Percentiles rank a stretch among this genome's conserved stretches.
Conservation (phyloP, 1,139 yeast species). For the Blastobotrys arbuscula region DNA sequence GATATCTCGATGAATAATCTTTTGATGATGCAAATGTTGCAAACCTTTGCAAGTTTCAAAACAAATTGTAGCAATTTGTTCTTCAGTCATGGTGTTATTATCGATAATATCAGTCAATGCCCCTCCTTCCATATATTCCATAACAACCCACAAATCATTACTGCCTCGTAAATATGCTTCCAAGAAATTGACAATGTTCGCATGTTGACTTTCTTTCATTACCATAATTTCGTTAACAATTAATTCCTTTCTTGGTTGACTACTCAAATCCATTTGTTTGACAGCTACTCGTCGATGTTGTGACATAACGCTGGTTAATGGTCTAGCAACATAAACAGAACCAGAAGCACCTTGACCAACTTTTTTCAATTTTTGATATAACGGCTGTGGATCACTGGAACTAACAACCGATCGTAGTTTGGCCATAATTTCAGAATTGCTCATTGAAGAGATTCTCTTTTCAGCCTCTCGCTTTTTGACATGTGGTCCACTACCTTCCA, state of each 20-base stretch:
- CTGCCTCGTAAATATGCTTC: constrained; percentile 64
- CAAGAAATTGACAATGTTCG: constrained; percentile 86
- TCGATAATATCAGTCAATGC: constrained; percentile 87
- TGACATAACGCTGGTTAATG: constrained; percentile 38
- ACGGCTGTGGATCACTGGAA: constrained; percentile 74
- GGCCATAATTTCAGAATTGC: constrained; percentile 80
- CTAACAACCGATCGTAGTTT: constrained; percentile 81
- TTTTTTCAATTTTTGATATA: constrained; percentile 81
- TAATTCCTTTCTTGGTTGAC: constrained; percentile 92
- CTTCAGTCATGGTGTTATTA: constrained; percentile 63
- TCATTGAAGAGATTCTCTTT: constrained; percentile 65
- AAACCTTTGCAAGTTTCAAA: constrained; percentile 87
- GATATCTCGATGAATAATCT: constrained; percentile 92
- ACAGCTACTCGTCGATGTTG: constrained; percentile 53
- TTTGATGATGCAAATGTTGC: constrained; percentile 83
- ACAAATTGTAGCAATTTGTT: constrained; percentile 88
- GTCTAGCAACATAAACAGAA: constrained; percentile 83
- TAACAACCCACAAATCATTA: constrained; percentile 76
- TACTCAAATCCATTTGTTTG: constrained; percentile 88
- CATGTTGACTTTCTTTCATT: constrained; percentile 87
- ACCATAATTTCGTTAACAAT: constrained; percentile 91
- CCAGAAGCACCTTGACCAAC: constrained; percentile 99
- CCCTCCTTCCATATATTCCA: constrained; percentile 96
- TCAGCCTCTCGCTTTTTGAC: constrained; percentile 31
- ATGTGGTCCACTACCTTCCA: constrained; percentile 20